phyloP scores from a whole-genome alignment of 1,139 yeast genomes.

The Candida sanyaensis region DNA sequence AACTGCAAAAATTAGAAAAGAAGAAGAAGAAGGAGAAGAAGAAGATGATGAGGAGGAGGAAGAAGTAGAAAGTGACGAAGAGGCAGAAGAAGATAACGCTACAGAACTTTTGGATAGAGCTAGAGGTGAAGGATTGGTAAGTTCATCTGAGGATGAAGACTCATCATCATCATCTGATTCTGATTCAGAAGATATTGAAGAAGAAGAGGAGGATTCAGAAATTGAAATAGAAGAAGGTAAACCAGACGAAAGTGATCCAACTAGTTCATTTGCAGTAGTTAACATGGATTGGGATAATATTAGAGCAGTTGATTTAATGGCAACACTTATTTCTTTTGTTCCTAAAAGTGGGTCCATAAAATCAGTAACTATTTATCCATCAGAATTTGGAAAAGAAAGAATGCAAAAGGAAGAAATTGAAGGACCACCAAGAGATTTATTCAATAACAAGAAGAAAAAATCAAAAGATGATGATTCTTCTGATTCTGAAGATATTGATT shows the following conservation, averaged over 20 bases:
- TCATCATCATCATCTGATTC: conserved; percentile 31
- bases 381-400: conserved; percentile 91
- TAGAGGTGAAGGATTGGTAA: conserved; percentile 61
- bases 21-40: conserved; percentile 41
- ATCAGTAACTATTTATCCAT: conserved; percentile 80
- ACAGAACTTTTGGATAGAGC: conserved; percentile 50
- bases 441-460: conserved; percentile 41
- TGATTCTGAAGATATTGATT: conserved; percentile 44
- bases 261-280: conserved; percentile 82
- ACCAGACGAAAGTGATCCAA: conserved; percentile 86
- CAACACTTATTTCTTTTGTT: conserved; percentile 84
- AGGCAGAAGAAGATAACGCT: conserved; percentile 17
- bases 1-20: conserved; percentile 15
- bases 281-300: conserved; percentile 98
- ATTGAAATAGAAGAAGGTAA: conserved; percentile 55
- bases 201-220: conserved; percentile 50
- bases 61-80: conserved; percentile 11
- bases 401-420: conserved; percentile 87
- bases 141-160: conserved; percentile 21
- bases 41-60: conserved; percentile 66
- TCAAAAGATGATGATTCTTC: conserved; percentile 16
- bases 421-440: conserved; percentile 91
- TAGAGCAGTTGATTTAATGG: conserved; percentile 82
- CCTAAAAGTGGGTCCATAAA: conserved; percentile 73
- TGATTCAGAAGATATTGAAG: conserved; percentile 30